Evolutionary conservation across 345 rosid species (phyloP).

Genomic region (Eucalyptus regnans): DNA sequence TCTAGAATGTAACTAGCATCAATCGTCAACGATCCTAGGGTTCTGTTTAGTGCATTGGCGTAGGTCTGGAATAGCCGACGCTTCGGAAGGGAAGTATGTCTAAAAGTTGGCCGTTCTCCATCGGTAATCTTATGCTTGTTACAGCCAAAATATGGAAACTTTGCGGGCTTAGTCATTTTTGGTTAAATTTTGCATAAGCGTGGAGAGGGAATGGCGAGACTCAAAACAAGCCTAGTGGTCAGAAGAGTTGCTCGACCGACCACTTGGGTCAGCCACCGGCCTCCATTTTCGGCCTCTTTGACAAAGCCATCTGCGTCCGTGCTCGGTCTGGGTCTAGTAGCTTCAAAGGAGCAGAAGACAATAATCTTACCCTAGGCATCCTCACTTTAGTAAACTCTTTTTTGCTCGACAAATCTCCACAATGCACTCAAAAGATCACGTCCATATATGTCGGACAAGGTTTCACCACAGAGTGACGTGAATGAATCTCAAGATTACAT

Average conservation of each 20-base stretch:
- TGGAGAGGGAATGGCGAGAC: background rate
- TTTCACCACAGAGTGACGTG: background rate
- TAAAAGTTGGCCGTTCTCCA: background rate
- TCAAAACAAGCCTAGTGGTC: background rate
- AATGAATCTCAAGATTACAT: background rate
- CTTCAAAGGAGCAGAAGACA: background rate
- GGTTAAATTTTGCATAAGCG: background rate
- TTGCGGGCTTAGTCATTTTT: background rate
- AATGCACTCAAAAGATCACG: background rate
- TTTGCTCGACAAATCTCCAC: background rate
- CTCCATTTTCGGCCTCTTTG: background rate
- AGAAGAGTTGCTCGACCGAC: background rate
- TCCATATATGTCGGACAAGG: background rate
- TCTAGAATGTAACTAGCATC: background rate
- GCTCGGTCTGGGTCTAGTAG: background rate
- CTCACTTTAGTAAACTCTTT: background rate
- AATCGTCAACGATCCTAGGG: background rate
- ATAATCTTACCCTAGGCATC: background rate
- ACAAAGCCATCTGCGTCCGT: background rate
- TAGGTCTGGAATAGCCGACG: background rate
- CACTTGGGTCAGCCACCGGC: background rate
- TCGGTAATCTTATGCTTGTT: background rate
- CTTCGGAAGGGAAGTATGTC: background rate
- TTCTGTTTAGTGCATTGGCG: background rate
- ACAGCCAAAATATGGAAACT: background rate